Evolutionary conservation across 2,329 filamentous ascomycete genomes (phyloP).

Genomic region (Sporothrix euskadiensis): DNA sequence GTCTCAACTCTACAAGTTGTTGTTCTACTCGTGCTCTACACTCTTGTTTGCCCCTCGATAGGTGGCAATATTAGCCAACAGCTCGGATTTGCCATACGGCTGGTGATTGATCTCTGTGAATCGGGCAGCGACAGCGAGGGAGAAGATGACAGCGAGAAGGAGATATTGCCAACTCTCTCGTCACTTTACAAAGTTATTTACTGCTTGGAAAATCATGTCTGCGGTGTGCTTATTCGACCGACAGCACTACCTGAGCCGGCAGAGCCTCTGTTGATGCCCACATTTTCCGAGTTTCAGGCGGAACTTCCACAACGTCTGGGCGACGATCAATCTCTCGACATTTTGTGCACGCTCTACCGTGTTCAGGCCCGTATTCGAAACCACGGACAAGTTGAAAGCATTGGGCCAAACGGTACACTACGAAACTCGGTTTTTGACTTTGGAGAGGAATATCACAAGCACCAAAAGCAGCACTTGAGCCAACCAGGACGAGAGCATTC

Average conservation of each 20-base stretch:
- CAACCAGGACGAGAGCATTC: background rate
- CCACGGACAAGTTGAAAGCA: background rate
- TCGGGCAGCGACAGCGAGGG: background rate
- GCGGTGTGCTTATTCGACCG: constrained; percentile 21
- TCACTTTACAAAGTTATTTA: constrained; percentile 21
- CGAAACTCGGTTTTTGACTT: background rate
- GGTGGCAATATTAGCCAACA: constrained; percentile 25
- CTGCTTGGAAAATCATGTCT: constrained; percentile 25
- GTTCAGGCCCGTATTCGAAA: constrained; percentile 16
- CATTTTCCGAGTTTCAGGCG: background rate
- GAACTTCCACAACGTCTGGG: background rate
- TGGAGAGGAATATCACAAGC: background rate
- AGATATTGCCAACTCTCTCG: background rate
- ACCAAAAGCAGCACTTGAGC: background rate
- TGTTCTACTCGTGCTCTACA: constrained; percentile 21
- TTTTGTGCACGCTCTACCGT: constrained; percentile 17
- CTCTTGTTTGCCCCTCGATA: constrained; percentile 12
- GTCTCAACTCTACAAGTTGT: constrained; percentile 23
- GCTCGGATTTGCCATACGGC: constrained; percentile 23
- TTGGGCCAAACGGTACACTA: background rate
- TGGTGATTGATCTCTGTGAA: constrained; percentile 21
- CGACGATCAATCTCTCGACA: background rate
- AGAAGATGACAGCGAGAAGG: background rate
- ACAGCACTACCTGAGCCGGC: constrained; percentile 20
- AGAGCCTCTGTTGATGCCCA: constrained; percentile 1